Percentiles rank a stretch among this genome's conserved stretches.
Evolutionary conservation across 768 basidiomycete genomes (phyloP).

Genomic region (Boletus edulis): DNA sequence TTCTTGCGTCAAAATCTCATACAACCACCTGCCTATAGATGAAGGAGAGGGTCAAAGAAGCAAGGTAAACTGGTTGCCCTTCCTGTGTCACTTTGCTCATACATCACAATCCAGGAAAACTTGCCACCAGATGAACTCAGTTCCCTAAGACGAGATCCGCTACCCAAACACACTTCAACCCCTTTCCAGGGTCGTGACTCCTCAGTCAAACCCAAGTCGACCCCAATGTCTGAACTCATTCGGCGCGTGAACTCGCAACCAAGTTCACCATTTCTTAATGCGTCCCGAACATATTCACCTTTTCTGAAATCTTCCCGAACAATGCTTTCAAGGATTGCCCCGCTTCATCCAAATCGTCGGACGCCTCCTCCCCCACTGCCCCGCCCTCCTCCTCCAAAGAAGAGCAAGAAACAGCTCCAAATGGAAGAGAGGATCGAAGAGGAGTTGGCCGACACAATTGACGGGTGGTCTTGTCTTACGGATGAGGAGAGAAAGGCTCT

Average conservation of each 20-base stretch:
- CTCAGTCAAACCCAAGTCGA: slow-evolving; percentile 51
- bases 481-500: slow-evolving; percentile 48
- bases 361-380: slow-evolving; percentile 74
- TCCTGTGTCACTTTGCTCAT: background rate
- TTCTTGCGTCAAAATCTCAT: background rate
- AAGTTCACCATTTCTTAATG: slow-evolving; percentile 46
- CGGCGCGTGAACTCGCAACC: slow-evolving; percentile 67
- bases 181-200: slow-evolving; percentile 27
- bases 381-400: slow-evolving; percentile 67
- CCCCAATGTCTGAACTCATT: slow-evolving; percentile 76
- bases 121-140: slow-evolving; percentile 1
- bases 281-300: slow-evolving; percentile 52
- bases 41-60: slow-evolving; percentile 7
- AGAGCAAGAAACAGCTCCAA: slow-evolving; percentile 76
- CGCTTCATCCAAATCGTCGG: slow-evolving; percentile 69
- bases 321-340: slow-evolving; percentile 66
- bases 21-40: background rate
- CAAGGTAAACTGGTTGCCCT: slow-evolving; percentile 12
- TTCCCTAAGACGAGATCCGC: background rate
- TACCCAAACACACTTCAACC: slow-evolving; percentile 7
- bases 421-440: slow-evolving; percentile 80
- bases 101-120: slow-evolving; percentile 12
- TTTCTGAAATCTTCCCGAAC: slow-evolving; percentile 62
- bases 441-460: slow-evolving; percentile 70
- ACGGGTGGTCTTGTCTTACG: slow-evolving; percentile 52